phyloP scores from a whole-genome alignment of 1,284 basidiomycete genomes.

The Apiotrichum laibachii region DNA sequence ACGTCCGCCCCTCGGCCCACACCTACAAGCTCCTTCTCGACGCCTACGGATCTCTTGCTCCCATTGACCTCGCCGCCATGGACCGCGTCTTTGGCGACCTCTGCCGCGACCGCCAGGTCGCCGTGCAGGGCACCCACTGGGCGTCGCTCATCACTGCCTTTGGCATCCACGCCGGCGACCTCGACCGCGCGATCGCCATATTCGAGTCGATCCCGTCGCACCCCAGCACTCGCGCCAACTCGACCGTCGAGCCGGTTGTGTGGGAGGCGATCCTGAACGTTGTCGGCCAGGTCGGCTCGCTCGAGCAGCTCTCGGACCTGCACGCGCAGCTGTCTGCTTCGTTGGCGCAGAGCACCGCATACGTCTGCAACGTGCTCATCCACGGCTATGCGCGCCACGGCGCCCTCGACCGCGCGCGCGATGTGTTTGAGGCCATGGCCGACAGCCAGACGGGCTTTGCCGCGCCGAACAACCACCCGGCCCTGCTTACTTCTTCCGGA shows the following conservation, averaged over 20 bases:
- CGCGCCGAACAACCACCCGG: slow-evolving; percentile 81
- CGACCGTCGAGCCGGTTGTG: slow-evolving; percentile 74
- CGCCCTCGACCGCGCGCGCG: slow-evolving; percentile 66
- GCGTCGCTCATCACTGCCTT: slow-evolving; percentile 87
- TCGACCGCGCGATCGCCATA: slow-evolving; percentile 69
- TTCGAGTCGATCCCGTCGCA: slow-evolving; percentile 73
- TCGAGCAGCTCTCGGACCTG: slow-evolving; percentile 74
- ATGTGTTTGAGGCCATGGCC: slow-evolving; percentile 79
- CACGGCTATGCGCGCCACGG: slow-evolving; percentile 76
- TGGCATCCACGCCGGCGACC: slow-evolving; percentile 75
- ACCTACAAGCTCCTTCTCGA: slow-evolving; percentile 96
- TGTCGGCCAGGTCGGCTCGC: slow-evolving; percentile 71
- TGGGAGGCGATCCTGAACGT: slow-evolving; percentile 91
- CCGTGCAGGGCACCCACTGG: slow-evolving; percentile 82
- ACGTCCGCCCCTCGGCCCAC: slow-evolving; percentile 74
- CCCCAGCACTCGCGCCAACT: slow-evolving; percentile 41
- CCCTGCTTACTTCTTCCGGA: slow-evolving; percentile 54
- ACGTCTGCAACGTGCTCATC: slow-evolving; percentile 91
- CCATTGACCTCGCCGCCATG: slow-evolving; percentile 74
- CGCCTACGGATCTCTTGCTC: slow-evolving; percentile 81
- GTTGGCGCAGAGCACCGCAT: slow-evolving; percentile 86
- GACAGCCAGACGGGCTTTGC: slow-evolving; percentile 78
- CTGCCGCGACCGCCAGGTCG: slow-evolving; percentile 56
- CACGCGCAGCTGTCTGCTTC: slow-evolving; percentile 62
- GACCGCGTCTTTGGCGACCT: slow-evolving; percentile 68